Base-by-base conservation (phyloP, 2,329 filamentous ascomycete species). In the Colletotrichum nymphaeae region DNA sequence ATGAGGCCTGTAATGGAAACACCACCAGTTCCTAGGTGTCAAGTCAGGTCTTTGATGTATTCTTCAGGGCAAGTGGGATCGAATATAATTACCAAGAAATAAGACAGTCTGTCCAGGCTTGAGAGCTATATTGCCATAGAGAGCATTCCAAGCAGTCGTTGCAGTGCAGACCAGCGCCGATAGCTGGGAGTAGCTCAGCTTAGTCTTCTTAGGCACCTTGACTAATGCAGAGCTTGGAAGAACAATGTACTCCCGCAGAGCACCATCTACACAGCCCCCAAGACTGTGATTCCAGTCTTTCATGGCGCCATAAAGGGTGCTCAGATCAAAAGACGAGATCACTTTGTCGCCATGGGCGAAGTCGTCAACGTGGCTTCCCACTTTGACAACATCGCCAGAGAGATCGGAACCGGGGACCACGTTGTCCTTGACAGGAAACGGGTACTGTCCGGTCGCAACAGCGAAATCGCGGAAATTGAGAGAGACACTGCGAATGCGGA, bases 111-210 rank as follows among this genome's bases (percentile, higher is more conserved):
- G 79, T 1, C 81, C 83, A n/a, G 83, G 81, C 9, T 80, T 83
- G 72, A 86, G 77, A 1, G 82, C 79, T 1, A 77, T 72, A 78
- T 82, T 82, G 5, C 83, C 83, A 76, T 86, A 86, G 62, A 89
- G 80, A 5, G 83, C 80, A 78, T 84, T 87, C 85, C 86, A 89
- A 3, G 83, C 86, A 11, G 86, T 88, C 3, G 80, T 77, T 4
- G 86, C 86, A 57, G 87, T 85, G 12, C 84, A 84, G 11, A 86
- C 75, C 8, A 85, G 81, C 16, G 79, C 77, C 0, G 84, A 83
- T 75, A 84, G 82, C 69, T 84, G 81, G 3, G 75, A 76, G 56
- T 77, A 83, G 59, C 73, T 79, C 59, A 82, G 79, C 1, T 77
- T 77, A 69, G 84, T 74, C 30, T 81, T 80, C 24, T 72, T 73